These are phyloP conservation scores for Suillus plorans DNA, from an alignment of 768 basidiomycete genomes.

Conservation along the genomic window DNA sequence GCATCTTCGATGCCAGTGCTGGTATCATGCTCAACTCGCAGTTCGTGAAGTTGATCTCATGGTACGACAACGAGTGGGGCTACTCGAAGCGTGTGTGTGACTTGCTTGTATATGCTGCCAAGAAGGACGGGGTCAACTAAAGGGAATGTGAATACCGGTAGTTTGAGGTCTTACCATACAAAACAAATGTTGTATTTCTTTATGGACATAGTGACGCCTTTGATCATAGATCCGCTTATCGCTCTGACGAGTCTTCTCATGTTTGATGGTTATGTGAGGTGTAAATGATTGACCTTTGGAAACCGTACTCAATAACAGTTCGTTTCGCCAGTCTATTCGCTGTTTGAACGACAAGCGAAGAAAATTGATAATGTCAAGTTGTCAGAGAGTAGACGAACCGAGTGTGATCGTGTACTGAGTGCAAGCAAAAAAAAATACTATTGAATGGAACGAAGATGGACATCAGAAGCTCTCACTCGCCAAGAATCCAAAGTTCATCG, in stretches of 20 bases:
- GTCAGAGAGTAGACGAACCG: too few species aligned
- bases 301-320: too few species aligned
- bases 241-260: neutral
- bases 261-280: neutral
- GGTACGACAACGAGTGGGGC: constrained; percentile 96
- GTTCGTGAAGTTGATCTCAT: constrained; percentile 95
- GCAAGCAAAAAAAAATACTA: too few species aligned
- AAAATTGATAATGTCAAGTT: too few species aligned
- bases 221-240: neutral
- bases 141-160: neutral
- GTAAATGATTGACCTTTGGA: too few species aligned
- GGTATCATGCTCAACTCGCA: constrained; percentile 90
- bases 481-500: too few species aligned
- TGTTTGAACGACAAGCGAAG: too few species aligned
- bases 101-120: constrained; percentile 77
- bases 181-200: constrained; percentile 3
- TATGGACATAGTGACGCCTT: neutral
- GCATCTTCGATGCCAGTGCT: constrained; percentile 91
- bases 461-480: too few species aligned
- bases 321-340: too few species aligned
- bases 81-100: constrained; percentile 94
- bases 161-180: neutral
- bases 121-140: constrained; percentile 50
- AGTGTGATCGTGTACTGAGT: too few species aligned
- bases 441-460: too few species aligned